These are phyloP conservation scores for Ceratobasidium sp. DNA, from an alignment of 1,284 basidiomycete genomes.

Conservation along the genomic window DNA sequence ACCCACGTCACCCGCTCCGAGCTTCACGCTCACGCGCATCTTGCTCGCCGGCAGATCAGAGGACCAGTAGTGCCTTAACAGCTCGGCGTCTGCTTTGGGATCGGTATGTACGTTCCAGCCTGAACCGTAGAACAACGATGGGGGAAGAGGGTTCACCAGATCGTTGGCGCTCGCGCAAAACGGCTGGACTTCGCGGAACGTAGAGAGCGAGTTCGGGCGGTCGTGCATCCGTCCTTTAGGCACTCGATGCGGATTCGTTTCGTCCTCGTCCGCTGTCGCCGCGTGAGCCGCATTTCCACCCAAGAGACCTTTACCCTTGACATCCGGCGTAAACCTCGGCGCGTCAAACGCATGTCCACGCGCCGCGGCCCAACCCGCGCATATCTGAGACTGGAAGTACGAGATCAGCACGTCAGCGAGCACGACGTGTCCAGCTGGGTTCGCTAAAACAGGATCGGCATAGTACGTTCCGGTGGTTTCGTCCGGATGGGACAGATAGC, in stretches of 20 bases:
- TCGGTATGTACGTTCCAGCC: conserved; percentile 84
- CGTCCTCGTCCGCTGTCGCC: conserved; percentile 50
- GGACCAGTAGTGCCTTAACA: conserved; percentile 88
- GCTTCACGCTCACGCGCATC: conserved; percentile 80
- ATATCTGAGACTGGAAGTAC: conserved; percentile 90
- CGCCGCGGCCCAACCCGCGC: conserved; percentile 84
- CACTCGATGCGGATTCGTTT: conserved; percentile 56
- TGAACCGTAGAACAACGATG: conserved; percentile 88
- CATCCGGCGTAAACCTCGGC: conserved; percentile 57
- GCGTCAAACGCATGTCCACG: conserved; percentile 76
- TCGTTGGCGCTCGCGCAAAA: conserved; percentile 95
- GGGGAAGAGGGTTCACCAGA: conserved; percentile 92
- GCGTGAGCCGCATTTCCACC: conserved; percentile 54
- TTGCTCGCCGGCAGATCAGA: conserved; percentile 82
- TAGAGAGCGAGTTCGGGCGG: conserved; percentile 80
- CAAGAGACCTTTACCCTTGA: conserved; percentile 52
- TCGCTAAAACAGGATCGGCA: conserved; percentile 87
- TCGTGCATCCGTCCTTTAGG: conserved; percentile 63
- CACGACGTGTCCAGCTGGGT: conserved; percentile 82
- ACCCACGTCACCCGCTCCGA: conserved; percentile 82
- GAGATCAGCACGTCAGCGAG: conserved; percentile 88
- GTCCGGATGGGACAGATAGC: conserved; percentile 82
- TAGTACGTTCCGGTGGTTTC: conserved; percentile 78
- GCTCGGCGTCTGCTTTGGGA: conserved; percentile 62
- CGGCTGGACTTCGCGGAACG: conserved; percentile 88